A percentile compares a stretch with the other conserved stretches of the same genome.
These are phyloP conservation scores for Lipomyces starkeyi DNA, from an alignment of 805 yeast genomes.

Conservation along the genomic window DNA sequence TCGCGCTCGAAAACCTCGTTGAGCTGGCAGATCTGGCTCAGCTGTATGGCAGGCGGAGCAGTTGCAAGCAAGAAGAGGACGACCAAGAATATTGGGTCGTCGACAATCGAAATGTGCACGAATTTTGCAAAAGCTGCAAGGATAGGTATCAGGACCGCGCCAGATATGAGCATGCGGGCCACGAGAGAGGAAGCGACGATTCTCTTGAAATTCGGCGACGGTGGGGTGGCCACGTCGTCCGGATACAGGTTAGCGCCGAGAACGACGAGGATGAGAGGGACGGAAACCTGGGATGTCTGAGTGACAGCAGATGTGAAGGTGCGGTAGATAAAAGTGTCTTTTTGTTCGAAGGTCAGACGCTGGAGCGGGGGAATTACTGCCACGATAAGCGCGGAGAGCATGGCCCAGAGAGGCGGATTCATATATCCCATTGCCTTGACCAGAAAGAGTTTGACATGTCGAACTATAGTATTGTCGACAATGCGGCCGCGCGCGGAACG, in stretches of 20 bases:
- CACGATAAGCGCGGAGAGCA: constrained; percentile 63
- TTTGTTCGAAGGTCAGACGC: constrained; percentile 51
- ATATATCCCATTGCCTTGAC: constrained; percentile 50
- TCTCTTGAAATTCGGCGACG: constrained; percentile 40
- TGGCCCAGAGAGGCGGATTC: constrained; percentile 72
- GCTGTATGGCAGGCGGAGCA: constrained; percentile 72
- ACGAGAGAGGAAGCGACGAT: constrained; percentile 60
- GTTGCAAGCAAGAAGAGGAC: constrained; percentile 64
- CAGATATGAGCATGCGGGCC: constrained; percentile 67
- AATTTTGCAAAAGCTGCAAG: constrained; percentile 60
- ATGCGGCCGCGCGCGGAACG: background rate
- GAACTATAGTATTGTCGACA: background rate
- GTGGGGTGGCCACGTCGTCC: constrained; percentile 53
- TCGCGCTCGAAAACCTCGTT: constrained; percentile 66
- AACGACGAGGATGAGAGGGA: constrained; percentile 65
- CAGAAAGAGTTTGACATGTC: background rate
- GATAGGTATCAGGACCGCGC: constrained; percentile 58
- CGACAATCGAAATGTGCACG: constrained; percentile 54
- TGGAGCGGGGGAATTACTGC: constrained; percentile 61
- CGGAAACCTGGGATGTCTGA: constrained; percentile 63
- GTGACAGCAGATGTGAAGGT: constrained; percentile 60
- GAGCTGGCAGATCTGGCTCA: constrained; percentile 67
- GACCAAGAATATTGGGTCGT: constrained; percentile 65
- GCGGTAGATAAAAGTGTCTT: constrained; percentile 54
- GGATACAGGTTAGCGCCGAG: constrained; percentile 67